These are phyloP conservation scores for Saccharomyces uvarum DNA, from an alignment of 1,139 yeast species.

Conservation along the genomic window DNA sequence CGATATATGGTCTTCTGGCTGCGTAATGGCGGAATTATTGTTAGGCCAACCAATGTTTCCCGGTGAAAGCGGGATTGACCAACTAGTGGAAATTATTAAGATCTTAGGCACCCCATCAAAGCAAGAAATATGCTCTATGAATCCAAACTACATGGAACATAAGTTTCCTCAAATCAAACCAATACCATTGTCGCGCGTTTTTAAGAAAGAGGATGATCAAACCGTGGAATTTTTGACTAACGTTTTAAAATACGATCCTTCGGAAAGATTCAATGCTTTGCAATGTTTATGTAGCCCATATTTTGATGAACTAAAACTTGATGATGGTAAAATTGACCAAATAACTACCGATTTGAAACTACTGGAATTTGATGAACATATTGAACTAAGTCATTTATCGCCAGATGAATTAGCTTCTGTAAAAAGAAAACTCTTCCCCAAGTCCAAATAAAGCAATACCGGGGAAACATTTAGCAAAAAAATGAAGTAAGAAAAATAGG, in stretches of 20 bases:
- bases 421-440: background rate
- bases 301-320: conserved; percentile 28
- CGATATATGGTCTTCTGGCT: conserved; percentile 96
- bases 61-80: conserved; percentile 96
- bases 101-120: conserved; percentile 91
- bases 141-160: conserved; percentile 95
- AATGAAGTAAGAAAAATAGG: background rate
- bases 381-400: conserved; percentile 25
- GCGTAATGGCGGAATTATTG: conserved; percentile 94
- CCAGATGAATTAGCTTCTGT: conserved; percentile 18
- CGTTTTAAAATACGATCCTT: conserved; percentile 30
- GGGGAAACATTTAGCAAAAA: background rate
- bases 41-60: conserved; percentile 96
- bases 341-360: conserved; percentile 73
- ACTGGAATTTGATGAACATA: conserved; percentile 44
- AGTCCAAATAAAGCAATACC: background rate
- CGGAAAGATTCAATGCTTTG: conserved; percentile 29
- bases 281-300: conserved; percentile 30
- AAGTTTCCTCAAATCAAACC: conserved; percentile 94
- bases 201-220: conserved; percentile 43
- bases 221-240: conserved; percentile 29
- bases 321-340: conserved; percentile 19
- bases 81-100: conserved; percentile 91
- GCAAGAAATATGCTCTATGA: conserved; percentile 90
- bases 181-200: conserved; percentile 78